A percentile compares a stretch with the other conserved stretches of the same genome.
Conservation (phyloP, 257 asterid genomes). For the Solanum megistacrolobum region DNA sequence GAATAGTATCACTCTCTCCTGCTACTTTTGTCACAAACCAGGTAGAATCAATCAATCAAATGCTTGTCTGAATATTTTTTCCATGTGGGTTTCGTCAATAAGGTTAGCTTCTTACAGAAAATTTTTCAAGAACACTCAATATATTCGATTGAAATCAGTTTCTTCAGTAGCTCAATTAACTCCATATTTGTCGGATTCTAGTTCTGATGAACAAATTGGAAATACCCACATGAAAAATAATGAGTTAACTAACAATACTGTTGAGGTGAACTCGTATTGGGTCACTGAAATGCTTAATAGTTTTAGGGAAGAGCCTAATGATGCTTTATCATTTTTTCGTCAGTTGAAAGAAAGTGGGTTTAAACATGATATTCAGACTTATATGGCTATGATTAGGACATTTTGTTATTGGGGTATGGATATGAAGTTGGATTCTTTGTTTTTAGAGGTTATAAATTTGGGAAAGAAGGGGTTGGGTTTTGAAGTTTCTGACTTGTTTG, state of each 20-base stretch:
- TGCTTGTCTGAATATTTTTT: not conserved
- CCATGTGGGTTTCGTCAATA: constrained; percentile 41
- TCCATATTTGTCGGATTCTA: constrained; percentile 36
- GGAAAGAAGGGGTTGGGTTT: constrained; percentile 30
- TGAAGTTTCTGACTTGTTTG: constrained; percentile 48
- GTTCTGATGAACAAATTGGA: constrained; percentile 30
- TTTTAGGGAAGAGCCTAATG: constrained; percentile 35
- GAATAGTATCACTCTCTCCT: not conserved
- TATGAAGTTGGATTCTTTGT: constrained; percentile 36
- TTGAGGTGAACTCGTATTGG: constrained; percentile 20
- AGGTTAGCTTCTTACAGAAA: constrained; percentile 34
- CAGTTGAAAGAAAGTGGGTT: constrained; percentile 38
- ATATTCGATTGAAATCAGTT: constrained; percentile 29
- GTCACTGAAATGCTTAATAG: constrained; percentile 49
- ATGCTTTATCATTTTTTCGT: constrained; percentile 40
- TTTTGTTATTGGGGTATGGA: constrained; percentile 51
- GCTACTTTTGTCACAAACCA: not conserved
- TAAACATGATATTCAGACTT: constrained; percentile 37
- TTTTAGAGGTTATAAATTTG: constrained; percentile 35
- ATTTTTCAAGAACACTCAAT: constrained; percentile 14
- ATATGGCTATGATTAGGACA: constrained; percentile 51
- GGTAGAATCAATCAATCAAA: not conserved
- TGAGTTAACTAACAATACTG: not conserved
- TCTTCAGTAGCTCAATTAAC: constrained; percentile 54
- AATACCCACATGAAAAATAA: not conserved